Evolutionary conservation across 148 eudicot genomes (phyloP).

Genomic region (Rhododendron simsii): DNA sequence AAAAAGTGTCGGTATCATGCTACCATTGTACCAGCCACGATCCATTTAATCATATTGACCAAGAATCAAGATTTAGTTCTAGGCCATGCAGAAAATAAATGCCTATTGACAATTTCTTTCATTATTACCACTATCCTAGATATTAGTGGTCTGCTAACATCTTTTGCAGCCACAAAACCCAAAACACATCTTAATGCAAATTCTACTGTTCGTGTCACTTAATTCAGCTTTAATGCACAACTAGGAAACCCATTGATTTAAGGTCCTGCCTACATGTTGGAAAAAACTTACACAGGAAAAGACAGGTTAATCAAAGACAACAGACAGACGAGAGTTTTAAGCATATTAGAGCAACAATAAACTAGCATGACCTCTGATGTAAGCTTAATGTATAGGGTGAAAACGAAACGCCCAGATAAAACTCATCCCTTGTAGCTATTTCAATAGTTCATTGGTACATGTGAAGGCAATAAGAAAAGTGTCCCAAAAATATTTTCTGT

Average conservation of each 20-base stretch:
- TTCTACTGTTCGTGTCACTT: too few species aligned
- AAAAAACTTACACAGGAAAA: neutral
- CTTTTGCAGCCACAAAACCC: neutral
- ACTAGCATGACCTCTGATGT: neutral
- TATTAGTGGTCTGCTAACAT: neutral
- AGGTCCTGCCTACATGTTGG: neutral
- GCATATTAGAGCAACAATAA: neutral
- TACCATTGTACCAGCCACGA: neutral
- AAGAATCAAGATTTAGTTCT: neutral
- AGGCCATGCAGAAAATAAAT: neutral
- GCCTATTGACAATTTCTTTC: neutral
- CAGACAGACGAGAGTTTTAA: neutral
- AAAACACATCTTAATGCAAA: neutral
- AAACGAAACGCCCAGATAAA: neutral
- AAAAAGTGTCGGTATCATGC: neutral
- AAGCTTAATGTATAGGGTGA: neutral
- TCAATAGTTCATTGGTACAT: neutral
- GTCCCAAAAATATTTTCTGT: neutral
- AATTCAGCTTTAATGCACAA: neutral
- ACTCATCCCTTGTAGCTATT: neutral
- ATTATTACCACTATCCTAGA: neutral
- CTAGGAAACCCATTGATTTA: neutral
- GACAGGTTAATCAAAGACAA: neutral
- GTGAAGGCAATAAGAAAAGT: neutral
- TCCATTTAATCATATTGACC: neutral